A percentile compares a stretch with the other conserved stretches of the same genome.
phyloP scores from a whole-genome alignment of 2,329 filamentous ascomycete genomes.

The Myotisia sp. region DNA sequence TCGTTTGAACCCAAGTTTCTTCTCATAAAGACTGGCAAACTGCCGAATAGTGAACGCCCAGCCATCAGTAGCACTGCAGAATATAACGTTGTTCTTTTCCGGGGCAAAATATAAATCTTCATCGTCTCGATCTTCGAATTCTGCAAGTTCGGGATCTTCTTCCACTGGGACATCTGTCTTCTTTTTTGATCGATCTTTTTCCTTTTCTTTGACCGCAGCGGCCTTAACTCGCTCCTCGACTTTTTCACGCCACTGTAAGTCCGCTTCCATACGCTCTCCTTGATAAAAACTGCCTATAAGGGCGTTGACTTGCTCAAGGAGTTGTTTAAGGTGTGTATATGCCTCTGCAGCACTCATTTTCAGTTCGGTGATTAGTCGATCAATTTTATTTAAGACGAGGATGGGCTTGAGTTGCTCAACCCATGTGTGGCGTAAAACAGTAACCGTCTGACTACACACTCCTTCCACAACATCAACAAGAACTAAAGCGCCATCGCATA shows the following conservation, averaged over 20 bases:
- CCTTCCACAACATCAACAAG: constrained; percentile 94
- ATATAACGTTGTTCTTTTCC: constrained; percentile 98
- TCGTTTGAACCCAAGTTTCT: constrained; percentile 90
- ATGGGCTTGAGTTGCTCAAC: constrained; percentile 88
- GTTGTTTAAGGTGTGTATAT: constrained; percentile 72
- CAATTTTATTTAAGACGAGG: constrained; percentile 96
- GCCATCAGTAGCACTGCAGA: constrained; percentile 93
- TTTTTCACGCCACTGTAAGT: constrained; percentile 84
- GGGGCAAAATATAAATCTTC: constrained; percentile 97
- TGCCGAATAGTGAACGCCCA: constrained; percentile 97
- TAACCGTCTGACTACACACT: constrained; percentile 96
- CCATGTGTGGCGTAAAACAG: constrained; percentile 88
- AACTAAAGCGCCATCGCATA: constrained; percentile 89
- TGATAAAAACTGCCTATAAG: constrained; percentile 96
- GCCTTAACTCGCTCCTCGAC: constrained; percentile 76
- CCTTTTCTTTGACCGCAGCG: constrained; percentile 48
- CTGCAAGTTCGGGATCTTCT: constrained; percentile 36
- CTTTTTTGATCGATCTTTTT: constrained; percentile 25
- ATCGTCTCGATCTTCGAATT: constrained; percentile 82
- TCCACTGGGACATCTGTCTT: constrained; percentile 39
- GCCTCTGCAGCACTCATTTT: constrained; percentile 87
- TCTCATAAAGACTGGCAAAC: constrained; percentile 86
- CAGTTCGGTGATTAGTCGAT: constrained; percentile 81
- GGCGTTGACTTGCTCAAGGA: constrained; percentile 92
- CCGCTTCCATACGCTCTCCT: constrained; percentile 95